Evolutionary conservation across 1,284 basidiomycete species (phyloP).

Genomic region (Trametes versicolor): DNA sequence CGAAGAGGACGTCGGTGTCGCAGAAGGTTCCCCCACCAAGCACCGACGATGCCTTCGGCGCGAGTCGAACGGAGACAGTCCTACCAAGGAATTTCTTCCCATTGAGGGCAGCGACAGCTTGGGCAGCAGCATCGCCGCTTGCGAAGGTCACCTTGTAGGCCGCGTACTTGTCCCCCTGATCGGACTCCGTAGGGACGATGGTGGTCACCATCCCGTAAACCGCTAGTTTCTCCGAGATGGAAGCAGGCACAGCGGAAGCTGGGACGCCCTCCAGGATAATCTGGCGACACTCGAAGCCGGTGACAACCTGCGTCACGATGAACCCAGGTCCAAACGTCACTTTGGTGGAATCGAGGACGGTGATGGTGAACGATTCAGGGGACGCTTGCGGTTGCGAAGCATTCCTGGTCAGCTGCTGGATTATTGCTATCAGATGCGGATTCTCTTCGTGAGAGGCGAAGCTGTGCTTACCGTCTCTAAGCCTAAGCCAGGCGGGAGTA

Average conservation of each 20-base stretch:
- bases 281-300: constrained; percentile 55
- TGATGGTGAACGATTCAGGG: constrained; percentile 28
- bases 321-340: constrained; percentile 53
- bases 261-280: constrained; percentile 50
- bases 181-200: constrained; percentile 44
- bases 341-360: constrained; percentile 42
- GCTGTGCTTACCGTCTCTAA: constrained; percentile 33
- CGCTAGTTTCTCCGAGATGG: constrained; percentile 34
- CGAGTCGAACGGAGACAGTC: constrained; percentile 52
- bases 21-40: constrained; percentile 50
- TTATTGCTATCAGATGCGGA: no score
- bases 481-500: constrained; percentile 43
- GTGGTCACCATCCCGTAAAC: constrained; percentile 58
- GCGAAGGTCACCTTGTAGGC: constrained; percentile 56
- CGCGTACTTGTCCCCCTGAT: constrained; percentile 1
- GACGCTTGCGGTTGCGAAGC: constrained; percentile 8
- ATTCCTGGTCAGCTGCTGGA: neutral
- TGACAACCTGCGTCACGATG: constrained; percentile 47
- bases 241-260: constrained; percentile 13
- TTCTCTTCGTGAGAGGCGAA: neutral
- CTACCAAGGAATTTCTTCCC: constrained; percentile 50
- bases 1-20: constrained; percentile 60
- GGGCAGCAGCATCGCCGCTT: constrained; percentile 55
- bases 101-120: constrained; percentile 59
- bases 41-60: constrained; percentile 46